These are phyloP conservation scores for Auriscalpium vulgare DNA, from an alignment of 768 basidiomycete genomes.

Conservation along the genomic window DNA sequence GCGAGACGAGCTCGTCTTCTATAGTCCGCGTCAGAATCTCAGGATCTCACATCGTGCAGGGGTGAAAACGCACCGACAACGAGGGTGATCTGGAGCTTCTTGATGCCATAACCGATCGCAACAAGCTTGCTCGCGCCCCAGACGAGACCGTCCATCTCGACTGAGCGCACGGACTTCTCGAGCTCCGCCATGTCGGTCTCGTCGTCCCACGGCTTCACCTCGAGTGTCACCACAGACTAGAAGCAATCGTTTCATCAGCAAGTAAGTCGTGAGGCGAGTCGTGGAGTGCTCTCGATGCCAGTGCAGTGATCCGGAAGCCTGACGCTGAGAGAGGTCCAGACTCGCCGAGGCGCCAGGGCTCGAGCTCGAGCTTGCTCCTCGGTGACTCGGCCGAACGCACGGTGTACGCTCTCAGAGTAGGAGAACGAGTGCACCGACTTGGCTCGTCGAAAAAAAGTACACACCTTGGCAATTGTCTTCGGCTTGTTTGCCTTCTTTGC, in stretches of 20 bases:
- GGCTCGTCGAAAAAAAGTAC: slow-evolving; percentile 12
- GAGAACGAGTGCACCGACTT: not conserved
- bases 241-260: slow-evolving; percentile 9
- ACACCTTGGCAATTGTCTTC: slow-evolving; percentile 81
- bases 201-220: slow-evolving; percentile 99
- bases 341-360: too few species aligned
- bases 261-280: not conserved
- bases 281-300: too few species aligned
- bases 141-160: slow-evolving; percentile 84
- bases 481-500: slow-evolving; percentile 89
- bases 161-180: slow-evolving; percentile 76
- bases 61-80: slow-evolving; percentile 34
- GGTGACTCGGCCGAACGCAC: too few species aligned
- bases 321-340: too few species aligned
- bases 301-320: too few species aligned
- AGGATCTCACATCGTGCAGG: slow-evolving; percentile 15
- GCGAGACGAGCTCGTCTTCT: slow-evolving; percentile 95
- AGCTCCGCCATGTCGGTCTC: slow-evolving; percentile 93
- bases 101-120: slow-evolving; percentile 88
- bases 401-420: not conserved
- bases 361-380: too few species aligned
- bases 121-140: slow-evolving; percentile 96
- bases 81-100: slow-evolving; percentile 74
- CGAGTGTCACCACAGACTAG: slow-evolving; percentile 94
- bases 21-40: slow-evolving; percentile 25